phyloP scores from a whole-genome alignment of 371 early-diverging fungal genomes.

The Mucor piriformis region DNA sequence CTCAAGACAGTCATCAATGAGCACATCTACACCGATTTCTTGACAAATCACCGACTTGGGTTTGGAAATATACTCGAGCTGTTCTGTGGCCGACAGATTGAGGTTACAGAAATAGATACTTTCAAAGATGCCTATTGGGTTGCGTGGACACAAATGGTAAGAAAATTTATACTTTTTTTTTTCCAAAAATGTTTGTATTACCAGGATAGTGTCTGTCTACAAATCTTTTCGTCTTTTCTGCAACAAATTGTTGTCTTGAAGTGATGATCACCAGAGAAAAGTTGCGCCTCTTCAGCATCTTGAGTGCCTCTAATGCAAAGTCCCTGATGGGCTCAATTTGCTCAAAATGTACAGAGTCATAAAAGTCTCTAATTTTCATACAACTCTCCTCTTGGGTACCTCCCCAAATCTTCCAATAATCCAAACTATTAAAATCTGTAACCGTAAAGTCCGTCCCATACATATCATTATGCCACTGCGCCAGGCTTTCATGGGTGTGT shows the following conservation, averaged over 20 bases:
- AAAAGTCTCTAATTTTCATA: constrained; percentile 51
- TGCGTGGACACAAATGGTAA: not conserved
- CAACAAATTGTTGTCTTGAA: constrained; percentile 55
- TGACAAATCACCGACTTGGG: constrained; percentile 55
- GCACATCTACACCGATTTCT: constrained; percentile 54
- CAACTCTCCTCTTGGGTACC: constrained; percentile 51
- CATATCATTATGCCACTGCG: constrained; percentile 51
- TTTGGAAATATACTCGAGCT: constrained; percentile 47
- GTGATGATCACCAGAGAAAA: constrained; percentile 56
- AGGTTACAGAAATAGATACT: constrained; percentile 58
- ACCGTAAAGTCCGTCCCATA: constrained; percentile 39
- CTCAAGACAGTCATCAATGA: constrained; percentile 54
- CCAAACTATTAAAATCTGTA: constrained; percentile 46
- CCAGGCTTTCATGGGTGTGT: constrained; percentile 44
- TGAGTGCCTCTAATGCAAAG: constrained; percentile 54
- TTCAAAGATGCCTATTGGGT: constrained; percentile 49
- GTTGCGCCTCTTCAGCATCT: constrained; percentile 50
- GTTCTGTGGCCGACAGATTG: constrained; percentile 46
- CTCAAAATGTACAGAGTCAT: constrained; percentile 49
- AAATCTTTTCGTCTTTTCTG: constrained; percentile 55
- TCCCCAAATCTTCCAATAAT: constrained; percentile 55
- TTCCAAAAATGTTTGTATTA: constrained; percentile 10
- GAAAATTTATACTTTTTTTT: constrained; percentile 1
- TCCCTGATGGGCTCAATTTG: constrained; percentile 53
- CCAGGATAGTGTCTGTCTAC: constrained; percentile 54